Evolutionary conservation across 345 rosid species (phyloP).

Genomic region (Lepidium didymum): DNA sequence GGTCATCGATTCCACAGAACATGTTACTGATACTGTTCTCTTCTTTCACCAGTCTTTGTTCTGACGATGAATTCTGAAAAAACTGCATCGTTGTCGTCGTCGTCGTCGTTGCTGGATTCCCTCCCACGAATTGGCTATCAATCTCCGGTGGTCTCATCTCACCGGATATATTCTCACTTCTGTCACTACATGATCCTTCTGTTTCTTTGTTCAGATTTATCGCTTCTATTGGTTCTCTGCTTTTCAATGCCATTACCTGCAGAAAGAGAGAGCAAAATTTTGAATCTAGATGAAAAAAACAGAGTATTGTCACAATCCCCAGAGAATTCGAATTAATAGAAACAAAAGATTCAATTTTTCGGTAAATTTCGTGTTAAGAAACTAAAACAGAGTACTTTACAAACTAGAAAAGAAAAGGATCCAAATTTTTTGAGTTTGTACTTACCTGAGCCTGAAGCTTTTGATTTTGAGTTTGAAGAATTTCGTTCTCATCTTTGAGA

Average conservation of each 20-base stretch:
- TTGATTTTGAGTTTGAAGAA: conserved; percentile 75
- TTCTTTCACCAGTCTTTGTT: conserved; percentile 64
- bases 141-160: conserved; percentile 55
- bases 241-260: conserved; percentile 77
- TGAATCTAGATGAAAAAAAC: background rate
- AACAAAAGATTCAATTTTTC: background rate
- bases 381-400: background rate
- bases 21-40: conserved; percentile 69
- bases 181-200: conserved; percentile 80
- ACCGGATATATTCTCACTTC: conserved; percentile 73
- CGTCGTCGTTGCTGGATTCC: conserved; percentile 18
- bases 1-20: conserved; percentile 88
- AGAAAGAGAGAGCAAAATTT: background rate
- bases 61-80: conserved; percentile 45
- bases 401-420: background rate
- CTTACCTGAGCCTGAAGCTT: conserved; percentile 76
- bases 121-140: conserved; percentile 44
- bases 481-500: conserved; percentile 62
- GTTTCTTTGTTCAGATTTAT: conserved; percentile 91
- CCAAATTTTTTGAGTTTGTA: background rate
- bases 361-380: background rate
- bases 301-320: background rate
- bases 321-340: background rate
- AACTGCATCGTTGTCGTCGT: conserved; percentile 39
- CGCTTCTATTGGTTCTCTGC: conserved; percentile 67